phyloP scores from a whole-genome alignment of 768 basidiomycete species.

The Boletus barrowsii region DNA sequence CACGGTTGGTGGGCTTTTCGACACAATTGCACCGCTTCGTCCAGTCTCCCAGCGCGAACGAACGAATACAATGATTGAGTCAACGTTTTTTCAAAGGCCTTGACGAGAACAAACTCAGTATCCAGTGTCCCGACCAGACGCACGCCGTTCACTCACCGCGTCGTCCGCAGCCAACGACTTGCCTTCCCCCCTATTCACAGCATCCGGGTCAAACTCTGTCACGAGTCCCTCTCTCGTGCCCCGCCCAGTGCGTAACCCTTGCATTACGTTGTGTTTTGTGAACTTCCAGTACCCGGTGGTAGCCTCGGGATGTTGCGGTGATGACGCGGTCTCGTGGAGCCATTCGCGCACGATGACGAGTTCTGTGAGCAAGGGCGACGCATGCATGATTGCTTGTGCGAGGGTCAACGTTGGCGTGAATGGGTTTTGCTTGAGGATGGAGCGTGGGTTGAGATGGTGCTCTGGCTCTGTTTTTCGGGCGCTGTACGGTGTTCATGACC shows the following conservation, averaged over 20 bases:
- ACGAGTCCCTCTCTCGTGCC: conserved; percentile 50
- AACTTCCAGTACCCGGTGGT: conserved; percentile 83
- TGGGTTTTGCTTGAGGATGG: conserved; percentile 66
- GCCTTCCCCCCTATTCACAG: conserved; percentile 56
- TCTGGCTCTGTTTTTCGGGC: conserved; percentile 63
- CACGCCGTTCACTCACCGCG: conserved; percentile 47
- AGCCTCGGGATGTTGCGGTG: conserved; percentile 62
- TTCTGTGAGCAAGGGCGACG: conserved; percentile 66
- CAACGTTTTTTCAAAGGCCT: conserved; percentile 82
- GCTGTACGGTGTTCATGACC: conserved; percentile 32
- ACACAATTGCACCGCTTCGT: conserved; percentile 81
- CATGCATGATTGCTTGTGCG: conserved; percentile 67
- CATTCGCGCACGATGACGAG: conserved; percentile 85
- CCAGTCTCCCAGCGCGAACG: conserved; percentile 80
- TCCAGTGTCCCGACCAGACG: background rate
- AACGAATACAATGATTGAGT: conserved; percentile 76
- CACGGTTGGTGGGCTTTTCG: conserved; percentile 84
- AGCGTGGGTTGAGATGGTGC: conserved; percentile 45
- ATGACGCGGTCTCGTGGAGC: conserved; percentile 74
- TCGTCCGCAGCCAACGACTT: conserved; percentile 71
- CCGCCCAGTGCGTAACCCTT: conserved; percentile 51
- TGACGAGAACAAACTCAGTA: conserved; percentile 2
- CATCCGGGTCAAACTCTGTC: conserved; percentile 79
- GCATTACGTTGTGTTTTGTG: conserved; percentile 72
- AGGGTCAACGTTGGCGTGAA: conserved; percentile 79